Evolutionary conservation across 768 basidiomycete genomes (phyloP).

Genomic region (Amanita inopinata): DNA sequence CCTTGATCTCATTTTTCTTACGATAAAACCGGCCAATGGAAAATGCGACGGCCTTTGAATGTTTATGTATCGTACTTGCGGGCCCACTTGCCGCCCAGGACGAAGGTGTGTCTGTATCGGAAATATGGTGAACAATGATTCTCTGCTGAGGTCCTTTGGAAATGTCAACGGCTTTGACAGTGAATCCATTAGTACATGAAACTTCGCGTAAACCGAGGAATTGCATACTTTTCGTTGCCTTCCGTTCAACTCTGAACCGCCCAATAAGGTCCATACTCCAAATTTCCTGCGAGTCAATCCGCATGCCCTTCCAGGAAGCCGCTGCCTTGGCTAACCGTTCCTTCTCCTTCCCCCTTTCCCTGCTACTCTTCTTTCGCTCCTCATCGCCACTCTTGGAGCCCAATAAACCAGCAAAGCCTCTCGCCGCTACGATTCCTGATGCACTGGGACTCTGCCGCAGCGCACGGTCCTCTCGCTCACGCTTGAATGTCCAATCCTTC

Average conservation of each 20-base stretch:
- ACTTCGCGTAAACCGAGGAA: slow-evolving; percentile 4
- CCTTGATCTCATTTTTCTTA: slow-evolving; percentile 10
- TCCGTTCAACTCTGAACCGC: slow-evolving; percentile 49
- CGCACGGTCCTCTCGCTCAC: slow-evolving; percentile 34
- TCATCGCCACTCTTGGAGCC: slow-evolving; percentile 22
- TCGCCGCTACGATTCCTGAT: not conserved
- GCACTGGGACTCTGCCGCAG: slow-evolving; percentile 2
- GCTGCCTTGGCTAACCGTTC: slow-evolving; percentile 15
- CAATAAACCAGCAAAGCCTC: slow-evolving; percentile 15
- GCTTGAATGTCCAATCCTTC: slow-evolving; percentile 50
- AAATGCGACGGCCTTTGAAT: slow-evolving; percentile 71
- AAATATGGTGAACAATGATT: slow-evolving; percentile 47
- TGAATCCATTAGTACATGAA: slow-evolving; percentile 3
- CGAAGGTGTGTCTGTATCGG: slow-evolving; percentile 33
- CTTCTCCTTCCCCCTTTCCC: slow-evolving; percentile 12
- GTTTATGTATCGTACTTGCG: slow-evolving; percentile 65
- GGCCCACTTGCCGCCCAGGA: slow-evolving; percentile 40
- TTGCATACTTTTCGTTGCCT: slow-evolving; percentile 29
- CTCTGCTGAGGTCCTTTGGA: slow-evolving; percentile 60
- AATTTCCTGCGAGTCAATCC: slow-evolving; percentile 44
- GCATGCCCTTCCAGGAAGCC: slow-evolving; percentile 37
- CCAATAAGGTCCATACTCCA: slow-evolving; percentile 62
- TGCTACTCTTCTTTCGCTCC: slow-evolving; percentile 14
- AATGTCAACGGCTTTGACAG: slow-evolving; percentile 33
- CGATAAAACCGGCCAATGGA: slow-evolving; percentile 64